Base-by-base conservation (phyloP, 2,329 filamentous ascomycete genomes). In the Aspergillus ibericus region DNA sequence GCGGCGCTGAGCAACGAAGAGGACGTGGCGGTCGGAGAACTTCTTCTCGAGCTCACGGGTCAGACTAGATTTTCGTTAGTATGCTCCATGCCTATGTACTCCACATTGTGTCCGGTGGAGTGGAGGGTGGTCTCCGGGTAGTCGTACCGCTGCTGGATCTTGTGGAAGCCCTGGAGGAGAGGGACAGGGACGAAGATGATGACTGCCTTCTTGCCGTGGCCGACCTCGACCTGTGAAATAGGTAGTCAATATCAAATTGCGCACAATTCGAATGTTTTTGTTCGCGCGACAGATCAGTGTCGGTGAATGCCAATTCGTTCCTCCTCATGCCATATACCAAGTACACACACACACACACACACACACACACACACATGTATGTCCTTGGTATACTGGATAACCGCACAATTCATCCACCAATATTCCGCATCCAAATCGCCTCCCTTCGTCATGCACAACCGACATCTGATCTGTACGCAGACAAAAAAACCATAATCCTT, bases 41-140 rank as follows among this genome's bases (percentile, higher is more conserved):
- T 99, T 99, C 92, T 99, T 99, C 90, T 99, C 95, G 79, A 99
- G 93, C 88, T 99, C 95, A 84, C 95, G 95, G 82, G 95, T 99
- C 79, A 99, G 89, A 80, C 93, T 98, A 42, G 65, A 38, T 54
- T 51, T 59, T 9, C 8, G 42, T 60, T 25, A 48, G 44, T 48
- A 22, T 18, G 16, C 22, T 25, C 22, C 3, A 25, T 25, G 3
- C 22, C 40, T 53, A 32, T 32, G 9, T 32, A 9, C 29, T 32
- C 29, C 29, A 32, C 29, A 32, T 2, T 9, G 2, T 9, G 29
- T 32, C 29, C 7, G 29, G 35, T 9, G 36, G 44, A 42, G 42
- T 34, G 34, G 38, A 34, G 32, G 29, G 8, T 9, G 3, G 9
- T 10, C 29, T 32, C 29, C 29, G 29, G 29, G 29, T 32, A 32